A percentile compares a stretch with the other conserved stretches of the same genome.
Conservation (phyloP, 2,329 filamentous ascomycete species). For the Orbilia quercus region DNA sequence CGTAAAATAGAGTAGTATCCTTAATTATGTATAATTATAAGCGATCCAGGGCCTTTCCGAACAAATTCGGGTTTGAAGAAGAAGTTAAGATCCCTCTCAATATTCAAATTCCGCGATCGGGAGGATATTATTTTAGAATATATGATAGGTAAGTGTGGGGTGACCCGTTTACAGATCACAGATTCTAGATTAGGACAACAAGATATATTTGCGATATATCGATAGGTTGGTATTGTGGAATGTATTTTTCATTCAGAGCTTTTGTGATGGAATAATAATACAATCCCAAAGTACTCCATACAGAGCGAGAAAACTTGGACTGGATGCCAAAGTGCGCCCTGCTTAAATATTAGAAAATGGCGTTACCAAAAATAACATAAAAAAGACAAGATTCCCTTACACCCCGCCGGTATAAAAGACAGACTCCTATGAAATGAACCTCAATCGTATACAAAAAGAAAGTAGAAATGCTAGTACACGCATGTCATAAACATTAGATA, state of each 20-base stretch:
- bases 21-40: too few relatives aligned
- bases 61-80: too few relatives aligned
- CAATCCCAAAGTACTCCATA: constrained; percentile 6
- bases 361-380: constrained; percentile 7
- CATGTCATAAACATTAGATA: constrained; percentile 48
- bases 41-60: too few relatives aligned
- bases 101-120: too few relatives aligned
- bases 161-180: too few relatives aligned
- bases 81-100: too few relatives aligned
- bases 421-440: constrained; percentile 41
- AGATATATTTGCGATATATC: background rate
- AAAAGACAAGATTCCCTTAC: constrained; percentile 28
- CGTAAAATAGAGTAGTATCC: background rate
- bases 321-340: constrained; percentile 13
- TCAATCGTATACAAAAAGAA: constrained; percentile 51
- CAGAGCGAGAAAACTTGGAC: background rate
- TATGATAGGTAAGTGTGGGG: too few relatives aligned
- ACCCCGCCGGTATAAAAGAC: constrained; percentile 51
- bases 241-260: constrained; percentile 11
- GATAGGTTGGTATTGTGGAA: background rate
- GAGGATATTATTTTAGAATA: too few relatives aligned
- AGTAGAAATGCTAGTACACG: constrained; percentile 39
- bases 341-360: constrained; percentile 32
- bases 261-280: constrained; percentile 9
- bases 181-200: too few relatives aligned